These are phyloP conservation scores for Mycena chlorophos DNA, from an alignment of 768 basidiomycete species.

Conservation along the genomic window DNA sequence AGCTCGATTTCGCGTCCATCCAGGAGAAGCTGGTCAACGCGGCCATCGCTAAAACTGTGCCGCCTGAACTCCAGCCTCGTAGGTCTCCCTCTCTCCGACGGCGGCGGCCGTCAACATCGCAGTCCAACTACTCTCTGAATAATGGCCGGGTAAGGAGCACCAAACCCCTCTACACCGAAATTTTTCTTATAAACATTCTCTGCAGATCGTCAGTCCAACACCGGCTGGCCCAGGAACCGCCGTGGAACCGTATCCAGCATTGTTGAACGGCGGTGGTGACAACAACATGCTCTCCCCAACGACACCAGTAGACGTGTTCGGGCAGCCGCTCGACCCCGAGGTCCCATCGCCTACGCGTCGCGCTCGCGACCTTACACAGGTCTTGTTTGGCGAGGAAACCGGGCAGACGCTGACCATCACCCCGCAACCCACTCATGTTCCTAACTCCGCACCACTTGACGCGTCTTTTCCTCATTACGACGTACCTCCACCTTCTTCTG, in stretches of 20 bases:
- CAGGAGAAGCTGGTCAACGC: constrained; percentile 76
- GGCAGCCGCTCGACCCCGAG: constrained; percentile 32
- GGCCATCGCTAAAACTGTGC: constrained; percentile 55
- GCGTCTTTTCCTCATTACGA: constrained; percentile 27
- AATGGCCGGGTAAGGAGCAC: constrained; percentile 46
- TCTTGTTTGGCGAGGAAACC: constrained; percentile 62
- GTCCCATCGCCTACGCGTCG: constrained; percentile 56
- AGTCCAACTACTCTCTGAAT: constrained; percentile 66
- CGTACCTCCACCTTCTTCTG: constrained; percentile 28
- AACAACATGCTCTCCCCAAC: constrained; percentile 48
- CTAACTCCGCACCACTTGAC: constrained; percentile 19
- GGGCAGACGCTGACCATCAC: constrained; percentile 21
- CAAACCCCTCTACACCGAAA: neutral
- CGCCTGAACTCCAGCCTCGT: constrained; percentile 53
- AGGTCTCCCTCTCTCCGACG: constrained; percentile 71
- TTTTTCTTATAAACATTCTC: constrained; percentile 17
- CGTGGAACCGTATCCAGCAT: constrained; percentile 54
- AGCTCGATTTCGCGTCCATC: constrained; percentile 66
- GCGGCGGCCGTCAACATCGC: constrained; percentile 80
- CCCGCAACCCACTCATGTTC: constrained; percentile 23
- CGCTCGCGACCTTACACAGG: constrained; percentile 75
- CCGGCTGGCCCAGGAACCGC: constrained; percentile 33
- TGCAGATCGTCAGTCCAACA: constrained; percentile 59
- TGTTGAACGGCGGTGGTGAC: constrained; percentile 63
- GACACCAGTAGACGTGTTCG: constrained; percentile 28